A percentile compares a stretch with the other conserved stretches of the same genome.
Conservation (phyloP, 345 rosid genomes). For the Noccaea bulbosa region DNA sequence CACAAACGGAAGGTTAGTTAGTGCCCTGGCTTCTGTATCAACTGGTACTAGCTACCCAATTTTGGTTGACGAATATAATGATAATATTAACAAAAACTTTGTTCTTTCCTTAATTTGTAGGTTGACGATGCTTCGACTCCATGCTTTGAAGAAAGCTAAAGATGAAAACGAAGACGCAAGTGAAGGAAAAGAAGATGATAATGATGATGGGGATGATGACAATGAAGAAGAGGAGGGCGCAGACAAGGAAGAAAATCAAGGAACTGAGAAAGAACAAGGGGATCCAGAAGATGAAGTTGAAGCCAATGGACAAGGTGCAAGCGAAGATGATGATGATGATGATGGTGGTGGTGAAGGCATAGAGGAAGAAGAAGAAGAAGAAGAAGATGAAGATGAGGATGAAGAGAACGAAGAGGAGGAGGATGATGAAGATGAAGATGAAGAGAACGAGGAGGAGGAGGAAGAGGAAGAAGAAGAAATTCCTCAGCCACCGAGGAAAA, state of each 20-base stretch:
- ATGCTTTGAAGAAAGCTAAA: constrained; percentile 11
- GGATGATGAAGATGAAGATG: not conserved
- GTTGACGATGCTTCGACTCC: not conserved
- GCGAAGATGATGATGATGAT: not conserved
- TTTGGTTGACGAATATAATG: not conserved
- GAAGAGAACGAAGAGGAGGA: not conserved
- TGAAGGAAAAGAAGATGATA: not conserved
- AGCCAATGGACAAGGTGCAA: constrained; percentile 5
- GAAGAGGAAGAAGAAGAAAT: not conserved
- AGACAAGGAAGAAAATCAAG: not conserved
- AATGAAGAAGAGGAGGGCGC: not conserved
- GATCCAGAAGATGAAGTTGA: constrained; percentile 20
- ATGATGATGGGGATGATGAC: not conserved
- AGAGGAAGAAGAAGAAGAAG: not conserved
- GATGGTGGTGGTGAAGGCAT: not conserved
- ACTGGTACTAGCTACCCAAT: not conserved
- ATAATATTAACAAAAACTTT: not conserved
- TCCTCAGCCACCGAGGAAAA: constrained; percentile 27
- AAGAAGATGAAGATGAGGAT: not conserved
- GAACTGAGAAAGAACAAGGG: not conserved
- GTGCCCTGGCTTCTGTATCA: not conserved
- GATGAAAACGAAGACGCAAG: constrained; percentile 19
- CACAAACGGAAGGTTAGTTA: constrained; percentile 9
- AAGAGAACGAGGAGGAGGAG: not conserved
- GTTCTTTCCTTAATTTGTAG: not conserved